These are phyloP conservation scores for Globisporangium apiculatum DNA, from an alignment of 352 stramenopile genomes.

Conservation along the genomic window DNA sequence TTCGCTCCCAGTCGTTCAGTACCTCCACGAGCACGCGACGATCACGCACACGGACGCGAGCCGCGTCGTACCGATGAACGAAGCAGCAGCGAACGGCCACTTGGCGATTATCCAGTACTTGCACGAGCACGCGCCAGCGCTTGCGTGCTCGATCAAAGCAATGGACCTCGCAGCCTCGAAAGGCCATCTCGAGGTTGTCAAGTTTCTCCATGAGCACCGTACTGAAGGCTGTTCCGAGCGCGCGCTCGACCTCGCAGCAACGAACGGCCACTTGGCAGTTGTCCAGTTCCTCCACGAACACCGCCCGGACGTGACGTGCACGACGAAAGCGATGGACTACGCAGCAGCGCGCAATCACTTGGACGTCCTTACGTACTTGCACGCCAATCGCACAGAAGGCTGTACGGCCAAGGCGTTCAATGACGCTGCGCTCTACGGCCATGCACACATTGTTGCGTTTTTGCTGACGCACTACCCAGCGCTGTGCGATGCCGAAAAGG, in stretches of 20 bases:
- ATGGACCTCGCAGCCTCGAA: constrained; percentile 24
- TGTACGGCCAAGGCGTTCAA: constrained; percentile 44
- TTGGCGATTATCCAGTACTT: constrained; percentile 28
- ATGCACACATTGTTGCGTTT: constrained; percentile 33
- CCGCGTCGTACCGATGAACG: constrained; percentile 38
- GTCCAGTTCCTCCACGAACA: constrained; percentile 28
- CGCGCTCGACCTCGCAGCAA: constrained; percentile 26
- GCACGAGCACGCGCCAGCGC: constrained; percentile 18
- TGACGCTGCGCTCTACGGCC: constrained; percentile 33
- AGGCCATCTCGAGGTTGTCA: constrained; percentile 23
- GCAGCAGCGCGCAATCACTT: constrained; percentile 33
- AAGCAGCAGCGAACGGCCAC: constrained; percentile 26
- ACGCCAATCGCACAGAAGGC: constrained; percentile 43
- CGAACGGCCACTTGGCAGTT: constrained; percentile 20
- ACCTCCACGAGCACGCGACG: constrained; percentile 32
- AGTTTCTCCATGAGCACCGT: constrained; percentile 29
- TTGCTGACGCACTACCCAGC: constrained; percentile 26
- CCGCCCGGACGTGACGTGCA: constrained; percentile 25
- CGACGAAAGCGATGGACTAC: constrained; percentile 50
- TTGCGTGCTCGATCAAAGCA: constrained; percentile 19
- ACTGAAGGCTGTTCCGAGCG: constrained; percentile 22
- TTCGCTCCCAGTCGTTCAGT: constrained; percentile 38
- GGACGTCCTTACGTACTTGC: constrained; percentile 39
- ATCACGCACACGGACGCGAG: constrained; percentile 38
- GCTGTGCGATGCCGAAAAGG: constrained; percentile 29